Conservation (phyloP, 768 basidiomycete species). For the Brasilioporus rufonigricans region DNA sequence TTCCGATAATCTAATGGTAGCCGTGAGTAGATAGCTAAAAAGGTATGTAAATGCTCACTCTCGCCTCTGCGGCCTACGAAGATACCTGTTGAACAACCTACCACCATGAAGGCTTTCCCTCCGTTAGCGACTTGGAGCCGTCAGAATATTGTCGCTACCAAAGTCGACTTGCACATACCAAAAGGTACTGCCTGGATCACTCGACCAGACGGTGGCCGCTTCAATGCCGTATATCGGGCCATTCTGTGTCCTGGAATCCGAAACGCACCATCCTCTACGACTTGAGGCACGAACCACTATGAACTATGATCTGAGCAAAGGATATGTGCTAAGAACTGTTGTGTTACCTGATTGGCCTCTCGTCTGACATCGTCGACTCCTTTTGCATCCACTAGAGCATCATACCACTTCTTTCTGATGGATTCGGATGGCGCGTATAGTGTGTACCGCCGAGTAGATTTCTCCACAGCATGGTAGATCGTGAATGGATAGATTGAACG, state of each 20-base stretch:
- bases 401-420: constrained; percentile 61
- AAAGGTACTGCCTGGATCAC: constrained; percentile 62
- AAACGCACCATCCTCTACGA: constrained; percentile 62
- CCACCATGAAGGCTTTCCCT: constrained; percentile 56
- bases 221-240: constrained; percentile 25
- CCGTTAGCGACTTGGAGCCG: constrained; percentile 39
- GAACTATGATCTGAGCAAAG: constrained; percentile 7
- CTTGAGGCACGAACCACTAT: constrained; percentile 67
- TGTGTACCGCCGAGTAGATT: constrained; percentile 62
- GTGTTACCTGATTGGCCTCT: constrained; percentile 67
- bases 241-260: constrained; percentile 41
- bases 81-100: constrained; percentile 68
- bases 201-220: constrained; percentile 50
- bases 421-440: constrained; percentile 62
- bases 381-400: constrained; percentile 58
- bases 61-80: constrained; percentile 57
- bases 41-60: constrained; percentile 38
- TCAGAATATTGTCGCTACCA: background rate
- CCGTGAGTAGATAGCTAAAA: background rate
- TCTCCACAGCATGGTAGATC: constrained; percentile 65
- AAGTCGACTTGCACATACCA: constrained; percentile 39
- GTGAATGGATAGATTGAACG: constrained; percentile 73
- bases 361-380: constrained; percentile 60
- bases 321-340: background rate
- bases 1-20: constrained; percentile 50